These are phyloP conservation scores for Isatis lusitanica DNA, from an alignment of 441 rosid genomes.

Conservation along the genomic window DNA sequence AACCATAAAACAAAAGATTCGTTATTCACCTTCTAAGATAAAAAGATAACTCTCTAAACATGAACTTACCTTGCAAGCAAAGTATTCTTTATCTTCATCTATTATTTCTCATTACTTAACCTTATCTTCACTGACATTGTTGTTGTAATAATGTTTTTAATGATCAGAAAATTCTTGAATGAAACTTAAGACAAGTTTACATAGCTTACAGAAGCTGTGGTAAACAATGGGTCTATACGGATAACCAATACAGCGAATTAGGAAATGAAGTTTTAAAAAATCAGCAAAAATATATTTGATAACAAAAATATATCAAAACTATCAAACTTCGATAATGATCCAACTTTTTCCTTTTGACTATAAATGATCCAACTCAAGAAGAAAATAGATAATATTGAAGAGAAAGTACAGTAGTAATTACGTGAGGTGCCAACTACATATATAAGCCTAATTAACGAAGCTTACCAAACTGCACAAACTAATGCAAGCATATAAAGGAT, in stretches of 20 bases:
- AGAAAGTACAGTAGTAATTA: not conserved
- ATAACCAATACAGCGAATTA: not conserved
- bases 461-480: conserved; percentile 11
- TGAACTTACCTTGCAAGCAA: conserved; percentile 43
- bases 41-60: conserved; percentile 32
- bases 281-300: not conserved
- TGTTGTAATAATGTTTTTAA: conserved; percentile 15
- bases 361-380: not conserved
- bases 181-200: not conserved
- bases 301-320: not conserved
- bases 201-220: not conserved
- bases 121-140: conserved; percentile 31
- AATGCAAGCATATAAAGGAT: conserved; percentile 1
- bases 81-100: conserved; percentile 32
- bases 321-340: conserved; percentile 9
- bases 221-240: not conserved
- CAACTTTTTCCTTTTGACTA: not conserved
- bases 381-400: not conserved
- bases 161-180: conserved; percentile 3
- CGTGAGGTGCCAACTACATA: conserved; percentile 13
- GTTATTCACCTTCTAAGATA: conserved; percentile 35
- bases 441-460: conserved; percentile 19
- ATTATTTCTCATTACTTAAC: conserved; percentile 27
- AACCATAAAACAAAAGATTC: conserved; percentile 33
- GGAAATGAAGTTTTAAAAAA: not conserved